These are phyloP conservation scores for Sclerotinia subarctica DNA, from an alignment of 2,329 filamentous ascomycete genomes.

Conservation along the genomic window DNA sequence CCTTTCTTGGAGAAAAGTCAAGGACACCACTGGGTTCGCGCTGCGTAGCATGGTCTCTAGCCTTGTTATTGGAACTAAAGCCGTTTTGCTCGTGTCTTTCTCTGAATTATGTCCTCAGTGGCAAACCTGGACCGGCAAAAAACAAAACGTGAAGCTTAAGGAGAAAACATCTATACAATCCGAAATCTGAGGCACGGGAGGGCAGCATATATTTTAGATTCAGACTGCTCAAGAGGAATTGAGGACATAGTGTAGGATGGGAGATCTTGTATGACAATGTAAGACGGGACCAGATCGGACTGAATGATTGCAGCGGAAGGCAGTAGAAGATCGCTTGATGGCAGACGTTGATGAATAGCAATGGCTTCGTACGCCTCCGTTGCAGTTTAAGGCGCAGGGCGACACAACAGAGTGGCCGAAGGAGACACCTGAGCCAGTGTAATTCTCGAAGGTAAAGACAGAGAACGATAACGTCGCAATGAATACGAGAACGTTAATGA, in stretches of 20 bases:
- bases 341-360: background rate
- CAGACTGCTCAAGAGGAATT: background rate
- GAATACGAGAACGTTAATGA: background rate
- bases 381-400: background rate
- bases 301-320: background rate
- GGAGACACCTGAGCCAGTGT: background rate
- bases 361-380: too few relatives aligned
- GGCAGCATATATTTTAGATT: background rate
- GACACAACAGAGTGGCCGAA: background rate
- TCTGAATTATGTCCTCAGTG: background rate
- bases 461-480: background rate
- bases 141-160: too few relatives aligned
- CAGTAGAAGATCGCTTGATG: background rate
- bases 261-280: background rate
- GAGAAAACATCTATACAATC: too few relatives aligned
- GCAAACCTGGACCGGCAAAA: too few relatives aligned
- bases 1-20: background rate
- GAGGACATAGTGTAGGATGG: background rate
- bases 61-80: fast-evolving
- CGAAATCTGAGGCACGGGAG: too few relatives aligned
- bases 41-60: background rate
- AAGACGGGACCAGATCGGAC: background rate
- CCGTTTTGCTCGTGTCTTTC: background rate
- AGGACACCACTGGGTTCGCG: background rate
- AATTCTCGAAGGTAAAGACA: background rate